These are phyloP conservation scores for Diaporthe velutina DNA, from an alignment of 2,329 filamentous ascomycete species.

Conservation along the genomic window DNA sequence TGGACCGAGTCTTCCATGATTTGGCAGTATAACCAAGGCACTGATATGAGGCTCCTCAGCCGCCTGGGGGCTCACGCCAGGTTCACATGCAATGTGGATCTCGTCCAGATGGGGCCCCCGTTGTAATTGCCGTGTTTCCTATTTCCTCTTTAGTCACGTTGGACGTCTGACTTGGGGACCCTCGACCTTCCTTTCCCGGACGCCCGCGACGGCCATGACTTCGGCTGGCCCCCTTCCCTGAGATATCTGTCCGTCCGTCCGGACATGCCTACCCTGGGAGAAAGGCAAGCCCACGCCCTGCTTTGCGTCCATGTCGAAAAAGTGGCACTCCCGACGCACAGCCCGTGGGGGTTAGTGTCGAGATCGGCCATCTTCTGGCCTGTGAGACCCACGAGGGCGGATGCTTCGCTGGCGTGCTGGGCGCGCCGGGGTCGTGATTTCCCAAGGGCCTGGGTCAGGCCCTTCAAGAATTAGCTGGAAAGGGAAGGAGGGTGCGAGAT, in stretches of 20 bases:
- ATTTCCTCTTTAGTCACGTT: not conserved
- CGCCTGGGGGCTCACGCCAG: not conserved
- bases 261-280: no score
- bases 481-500: constrained; percentile 9
- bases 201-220: constrained; percentile 1
- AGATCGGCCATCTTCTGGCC: not conserved
- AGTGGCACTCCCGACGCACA: not conserved
- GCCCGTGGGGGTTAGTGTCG: constrained; percentile 23
- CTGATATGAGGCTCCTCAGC: not conserved
- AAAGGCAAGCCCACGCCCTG: not conserved
- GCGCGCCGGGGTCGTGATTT: not conserved
- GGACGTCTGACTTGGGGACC: not conserved
- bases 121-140: not conserved
- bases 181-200: constrained; percentile 26
- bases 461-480: constrained; percentile 8
- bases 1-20: not conserved
- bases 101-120: constrained; percentile 4
- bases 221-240: not conserved
- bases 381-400: not conserved
- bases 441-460: not conserved
- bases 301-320: not conserved
- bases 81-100: constrained; percentile 5
- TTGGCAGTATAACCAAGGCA: not conserved
- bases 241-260: no score
- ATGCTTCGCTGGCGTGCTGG: not conserved